Evolutionary conservation across 2,329 filamentous ascomycete species (phyloP), one percentile per base, ranked within the genome.

Genomic region (Paramyrothecium roridum): DNA sequence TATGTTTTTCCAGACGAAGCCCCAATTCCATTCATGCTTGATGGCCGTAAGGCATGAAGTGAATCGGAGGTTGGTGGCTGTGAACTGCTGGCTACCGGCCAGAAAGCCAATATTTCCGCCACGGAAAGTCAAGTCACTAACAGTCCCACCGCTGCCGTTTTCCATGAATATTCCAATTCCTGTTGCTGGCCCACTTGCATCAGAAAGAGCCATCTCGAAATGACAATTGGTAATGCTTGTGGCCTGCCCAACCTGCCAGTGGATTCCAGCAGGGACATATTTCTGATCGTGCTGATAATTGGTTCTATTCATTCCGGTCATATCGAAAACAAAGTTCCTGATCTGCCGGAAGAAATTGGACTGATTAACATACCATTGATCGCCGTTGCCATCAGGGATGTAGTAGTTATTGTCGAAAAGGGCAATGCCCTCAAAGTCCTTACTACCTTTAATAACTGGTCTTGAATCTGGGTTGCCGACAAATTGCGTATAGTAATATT

Each of bases 401-500:
- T 78, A 86, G 0, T 86, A 86, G 62, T 91, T 84, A 2, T 85
- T 75, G 63, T 90, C 87, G 59, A 91, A 81, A 21, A 91, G 73
- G 21, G 84, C 87, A 72, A 90, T 88, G n/a, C 88, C 88, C 8
- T 75, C 77, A 78, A 86, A 86, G 46, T 67, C 70, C 1, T 77
- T 54, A 1, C 75, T 70, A 2, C 82, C 81, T 59, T 80, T 79
- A 50, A 86, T 74, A 3, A 77, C 77, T 10, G 87, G 74, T 57
- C 80, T 78, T 68, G 26, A 73, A n/a, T n/a, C 76, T 11, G 86
- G 81, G 70, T 91, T 86, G 52, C 89, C 89, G 19, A 91, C 79
- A 59, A 93, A 79, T 68, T 89, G 86, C 1, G 89, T 91, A 67
- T 90, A 90, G 73, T 92, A 93, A 72, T 85, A 87, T 67, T 87